Conservation (phyloP, 2,329 filamentous ascomycete genomes). For the Rutstroemia sp. region DNA sequence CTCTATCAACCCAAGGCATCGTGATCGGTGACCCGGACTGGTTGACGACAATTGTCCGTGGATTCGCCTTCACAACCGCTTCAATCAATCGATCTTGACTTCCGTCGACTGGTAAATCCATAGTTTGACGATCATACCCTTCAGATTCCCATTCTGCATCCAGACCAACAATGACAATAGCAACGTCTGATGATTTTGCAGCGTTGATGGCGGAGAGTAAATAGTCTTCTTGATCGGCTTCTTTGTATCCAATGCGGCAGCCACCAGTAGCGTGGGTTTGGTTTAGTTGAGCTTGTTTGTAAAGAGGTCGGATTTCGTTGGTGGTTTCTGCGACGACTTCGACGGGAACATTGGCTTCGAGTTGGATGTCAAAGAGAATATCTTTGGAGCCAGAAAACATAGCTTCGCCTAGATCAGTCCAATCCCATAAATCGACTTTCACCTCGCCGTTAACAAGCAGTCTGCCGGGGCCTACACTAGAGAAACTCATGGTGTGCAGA, state of each 20-base stretch:
- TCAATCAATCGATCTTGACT: slow-evolving; percentile 57
- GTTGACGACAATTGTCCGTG: slow-evolving; percentile 60
- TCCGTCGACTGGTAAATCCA: slow-evolving; percentile 50
- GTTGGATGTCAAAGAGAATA: slow-evolving; percentile 51
- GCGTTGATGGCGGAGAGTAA: slow-evolving; percentile 57
- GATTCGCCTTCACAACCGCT: slow-evolving; percentile 54
- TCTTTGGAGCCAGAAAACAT: slow-evolving; percentile 65
- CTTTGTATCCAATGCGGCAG: slow-evolving; percentile 64
- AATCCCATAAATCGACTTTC: slow-evolving; percentile 59
- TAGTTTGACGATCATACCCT: slow-evolving; percentile 57
- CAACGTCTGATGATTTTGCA: slow-evolving; percentile 57
- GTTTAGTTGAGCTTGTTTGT: slow-evolving; percentile 50
- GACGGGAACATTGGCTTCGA: slow-evolving; percentile 51
- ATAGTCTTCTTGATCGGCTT: slow-evolving; percentile 52
- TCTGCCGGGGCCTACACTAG: slow-evolving; percentile 57
- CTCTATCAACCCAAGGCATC: slow-evolving; percentile 61
- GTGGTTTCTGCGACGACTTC: slow-evolving; percentile 59
- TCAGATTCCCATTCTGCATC: slow-evolving; percentile 73
- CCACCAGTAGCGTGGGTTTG: slow-evolving; percentile 59
- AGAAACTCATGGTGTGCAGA: slow-evolving; percentile 59
- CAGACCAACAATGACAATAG: slow-evolving; percentile 60
- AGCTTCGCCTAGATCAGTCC: slow-evolving; percentile 61
- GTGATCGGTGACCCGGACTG: slow-evolving; percentile 62
- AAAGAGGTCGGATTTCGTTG: slow-evolving; percentile 54
- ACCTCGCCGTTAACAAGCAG: slow-evolving; percentile 53